Evolutionary conservation across 106 monocot species (phyloP), one percentile per base, ranked within the genome.

Genomic region (Acanthochlamys bracteata): DNA sequence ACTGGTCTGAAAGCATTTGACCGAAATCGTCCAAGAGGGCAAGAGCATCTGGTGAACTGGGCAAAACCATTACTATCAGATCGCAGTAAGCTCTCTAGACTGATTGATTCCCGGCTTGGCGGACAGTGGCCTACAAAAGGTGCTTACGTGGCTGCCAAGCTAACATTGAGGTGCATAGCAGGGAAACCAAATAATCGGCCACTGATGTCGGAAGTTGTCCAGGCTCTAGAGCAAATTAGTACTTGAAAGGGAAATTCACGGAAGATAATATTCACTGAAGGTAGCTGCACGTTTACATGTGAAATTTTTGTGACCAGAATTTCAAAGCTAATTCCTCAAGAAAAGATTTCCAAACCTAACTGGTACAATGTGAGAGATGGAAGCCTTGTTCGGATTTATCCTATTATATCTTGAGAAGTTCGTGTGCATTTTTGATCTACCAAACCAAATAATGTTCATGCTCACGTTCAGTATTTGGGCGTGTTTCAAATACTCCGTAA

Each of bases 101-200:
- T 89, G 10, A 79, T 89, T 68, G 89, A 89, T 57, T 75, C 68
- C 9, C 79, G 76, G 17, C 69, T 89, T 7, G 79, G 79, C 53
- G 85, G 85, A 4, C 76, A 66, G 43, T 89, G 82, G 59, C 79
- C 82, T 7, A 60, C 74, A 0, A 80, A 71, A 62, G 85, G 65
- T 8, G 85, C 89, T 16, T 52, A 60, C n/a, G 54, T 53, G 66
- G 82, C 89, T 7, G 76, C 79, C 7, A 70, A 60, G 27, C 79
- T 90, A 64, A 70, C 77, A 16, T 69, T 83, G 10, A 51, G 23
- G 41, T 90, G 89, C 55, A 60, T 90, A 17, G 63, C 74, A 2
- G 47, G 7, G 22, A 82, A 90, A 16, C 89, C 82, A 24, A 90
- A 80, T 53, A 74, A 53, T 61, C 74, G 89, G 20, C 89, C 89